Base-by-base conservation (phyloP, 371 early-diverging fungal species). In the Mortierella sp. region DNA sequence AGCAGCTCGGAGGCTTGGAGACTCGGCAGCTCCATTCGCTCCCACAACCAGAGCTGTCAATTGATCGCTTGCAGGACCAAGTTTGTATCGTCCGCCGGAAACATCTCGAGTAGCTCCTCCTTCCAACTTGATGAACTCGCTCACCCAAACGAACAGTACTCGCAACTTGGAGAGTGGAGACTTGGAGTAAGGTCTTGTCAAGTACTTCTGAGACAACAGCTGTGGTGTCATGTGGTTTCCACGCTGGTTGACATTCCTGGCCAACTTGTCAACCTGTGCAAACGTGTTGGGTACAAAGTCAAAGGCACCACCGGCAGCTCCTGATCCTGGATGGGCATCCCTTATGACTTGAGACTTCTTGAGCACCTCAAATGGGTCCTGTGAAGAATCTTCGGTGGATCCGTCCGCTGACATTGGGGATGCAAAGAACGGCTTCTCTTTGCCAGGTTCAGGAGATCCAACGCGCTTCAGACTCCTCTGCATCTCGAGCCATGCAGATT, bases 81-180 rank as follows among this genome's bases (percentile, higher is more conserved):
- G 41, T 22, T 76, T 76, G 52, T 65, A 68, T 29, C 76, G 69
- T 7, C 76, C 76, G 7, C 76, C 76, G 22, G 76, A 76, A 28
- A 76, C 76, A 51, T 76, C 76, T 0, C 77, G 69, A 1, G 47
- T 58, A 3, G 66, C 54, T 10, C 77, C 77, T 24, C 77, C 77
- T 24, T 79, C 82, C 17, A 84, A 79, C 3, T 72, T 57, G 47
- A 88, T 85, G 48, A 85, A 86, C 54, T 85, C 86, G 37, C 82
- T 73, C 6, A 88, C 59, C 88, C 88, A 88, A 7, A 82, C 73
- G 66, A 86, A 88, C 39, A 88, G 67, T 6, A 80, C 80, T 0
- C 88, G 79, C 0, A 86, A 45, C 40, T 80, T 79, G 24, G 72
- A 79, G 6, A 88, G 54, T 1, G 83, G 65, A 0, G 77, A 82